Evolutionary conservation across 495 filamentous ascomycete genomes (phyloP), one percentile per base, ranked within the genome.

Genomic region (Gamarada debralockiae): DNA sequence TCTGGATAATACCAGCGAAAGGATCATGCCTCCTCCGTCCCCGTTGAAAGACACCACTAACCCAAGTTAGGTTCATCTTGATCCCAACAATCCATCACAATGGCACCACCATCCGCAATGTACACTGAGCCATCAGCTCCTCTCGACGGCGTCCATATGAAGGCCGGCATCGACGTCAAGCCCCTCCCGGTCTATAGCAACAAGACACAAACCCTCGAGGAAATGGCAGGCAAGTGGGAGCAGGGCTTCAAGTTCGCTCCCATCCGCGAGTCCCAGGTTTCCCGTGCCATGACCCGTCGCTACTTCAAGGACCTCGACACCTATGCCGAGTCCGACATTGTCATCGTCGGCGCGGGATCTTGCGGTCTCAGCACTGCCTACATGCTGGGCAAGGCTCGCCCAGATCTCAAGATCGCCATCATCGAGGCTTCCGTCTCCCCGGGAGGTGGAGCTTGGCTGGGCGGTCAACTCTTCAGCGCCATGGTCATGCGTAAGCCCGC

Each of bases 1-100:
- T 92, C 89, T 89, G 87, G 89, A 90, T 91, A 95, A 93, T 92
- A 86, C 89, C 87, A 90, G 90, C 90, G 89, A 88, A 90, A 93
- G 87, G 86, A 92, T 89, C 88, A 91, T 91, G 87, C 86, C 80
- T 58, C 44, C 52, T 51, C 52, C 29, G 37, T 50, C 54, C 53
- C 44, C 42, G 18, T 23, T 24, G 3, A 12, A n/a, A 74, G 71
- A 65, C 58, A 63, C 37, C 55, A 51, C 66, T 67, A 65, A 68
- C 59, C 46, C 56, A 69, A n/a, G 56, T 67, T 37, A 25, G 59
- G 58, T 53, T 60, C 63, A 22, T 39, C 43, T 52, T 63, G 52
- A 56, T 43, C 13, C 21, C 15, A 37, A 51, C 22, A 40, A 42
- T 59, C 58, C 36, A 48, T 23, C 66, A 85, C 62, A 50, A 93